phyloP scores from a whole-genome alignment of 208 protist genomes.

The Angomonas deanei region DNA sequence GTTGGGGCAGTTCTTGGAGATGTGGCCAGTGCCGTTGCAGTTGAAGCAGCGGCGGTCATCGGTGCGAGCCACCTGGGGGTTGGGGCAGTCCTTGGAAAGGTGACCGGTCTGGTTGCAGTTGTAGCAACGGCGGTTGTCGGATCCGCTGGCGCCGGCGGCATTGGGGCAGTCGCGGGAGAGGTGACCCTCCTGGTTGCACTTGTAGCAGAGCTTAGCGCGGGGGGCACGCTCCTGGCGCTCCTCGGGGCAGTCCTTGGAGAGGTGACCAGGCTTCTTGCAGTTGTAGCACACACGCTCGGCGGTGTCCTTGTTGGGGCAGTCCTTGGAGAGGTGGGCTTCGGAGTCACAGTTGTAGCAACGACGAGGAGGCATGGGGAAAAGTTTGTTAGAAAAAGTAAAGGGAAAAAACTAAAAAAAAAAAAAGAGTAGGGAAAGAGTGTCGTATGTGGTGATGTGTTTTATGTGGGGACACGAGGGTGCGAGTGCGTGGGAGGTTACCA shows the following conservation, averaged over 20 bases:
- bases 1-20: conserved; percentile 45
- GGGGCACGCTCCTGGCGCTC: conserved; percentile 24
- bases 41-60: conserved; percentile 41
- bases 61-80: conserved; percentile 21
- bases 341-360: conserved; percentile 62
- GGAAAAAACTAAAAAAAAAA: not conserved
- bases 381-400: conserved; percentile 2
- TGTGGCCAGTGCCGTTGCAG: conserved; percentile 48
- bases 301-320: conserved; percentile 31
- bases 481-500: too few species aligned
- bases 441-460: not conserved
- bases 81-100: conserved; percentile 46
- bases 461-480: too few species aligned
- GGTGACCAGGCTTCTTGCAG: conserved; percentile 55
- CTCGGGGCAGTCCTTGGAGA: conserved; percentile 59
- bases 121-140: conserved; percentile 25
- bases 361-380: conserved; percentile 18
- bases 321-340: conserved; percentile 42
- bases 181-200: conserved; percentile 75
- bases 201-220: conserved; percentile 43
- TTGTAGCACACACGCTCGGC: conserved; percentile 60
- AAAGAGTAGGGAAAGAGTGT: not conserved
- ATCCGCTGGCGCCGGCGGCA: conserved; percentile 7
- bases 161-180: conserved; percentile 57
- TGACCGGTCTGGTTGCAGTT: conserved; percentile 44